Conservation (phyloP, 106 monocot genomes). For the Phalaenopsis aphrodite region DNA sequence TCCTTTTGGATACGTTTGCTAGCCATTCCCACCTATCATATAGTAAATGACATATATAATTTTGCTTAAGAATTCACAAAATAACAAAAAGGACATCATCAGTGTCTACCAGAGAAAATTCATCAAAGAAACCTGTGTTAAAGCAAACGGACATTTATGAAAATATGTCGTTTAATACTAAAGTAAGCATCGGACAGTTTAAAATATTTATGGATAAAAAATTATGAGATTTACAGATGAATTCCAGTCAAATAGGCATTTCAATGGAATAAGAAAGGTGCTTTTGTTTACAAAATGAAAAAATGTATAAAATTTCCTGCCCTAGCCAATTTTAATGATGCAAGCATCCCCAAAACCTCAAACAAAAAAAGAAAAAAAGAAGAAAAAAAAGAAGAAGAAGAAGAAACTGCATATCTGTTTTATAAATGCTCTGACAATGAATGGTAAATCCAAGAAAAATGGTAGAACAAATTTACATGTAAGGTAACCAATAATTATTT, state of each 20-base stretch:
- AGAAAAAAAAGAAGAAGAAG: no score
- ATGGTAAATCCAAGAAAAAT: background rate
- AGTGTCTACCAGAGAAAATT: background rate
- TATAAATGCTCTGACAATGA: background rate
- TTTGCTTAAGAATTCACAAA: background rate
- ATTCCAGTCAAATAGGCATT: background rate
- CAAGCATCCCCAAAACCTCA: background rate
- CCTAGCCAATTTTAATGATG: background rate
- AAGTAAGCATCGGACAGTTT: background rate
- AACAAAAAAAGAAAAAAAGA: no score
- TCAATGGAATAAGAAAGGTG: background rate
- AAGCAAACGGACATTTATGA: background rate
- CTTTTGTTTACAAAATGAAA: background rate
- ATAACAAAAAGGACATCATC: background rate
- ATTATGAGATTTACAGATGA: background rate
- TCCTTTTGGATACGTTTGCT: slow-evolving; percentile 28
- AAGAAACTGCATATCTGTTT: background rate
- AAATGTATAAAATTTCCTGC: background rate
- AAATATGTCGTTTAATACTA: background rate
- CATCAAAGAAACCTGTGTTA: background rate
- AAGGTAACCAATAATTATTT: background rate
- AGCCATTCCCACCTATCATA: slow-evolving; percentile 19
- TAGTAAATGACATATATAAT: background rate
- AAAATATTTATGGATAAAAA: background rate
- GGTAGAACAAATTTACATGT: background rate